Percentiles rank a stretch among this genome's conserved stretches.
Conservation (phyloP, 768 basidiomycete genomes). For the Pleurotus salmoneostramineus region DNA sequence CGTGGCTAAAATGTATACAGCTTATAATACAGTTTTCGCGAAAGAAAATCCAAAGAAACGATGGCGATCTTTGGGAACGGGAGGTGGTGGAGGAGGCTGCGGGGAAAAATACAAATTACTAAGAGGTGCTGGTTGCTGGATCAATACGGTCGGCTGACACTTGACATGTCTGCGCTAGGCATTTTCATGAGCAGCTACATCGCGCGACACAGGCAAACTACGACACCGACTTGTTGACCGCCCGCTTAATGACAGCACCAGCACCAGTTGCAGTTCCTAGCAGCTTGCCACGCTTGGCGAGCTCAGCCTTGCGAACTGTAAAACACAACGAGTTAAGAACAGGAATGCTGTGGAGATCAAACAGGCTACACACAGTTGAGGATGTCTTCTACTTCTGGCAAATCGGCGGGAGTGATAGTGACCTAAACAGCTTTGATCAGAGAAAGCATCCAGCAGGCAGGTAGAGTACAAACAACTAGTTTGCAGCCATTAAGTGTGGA, state of each 20-base stretch:
- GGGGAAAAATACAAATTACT: slow-evolving; percentile 6
- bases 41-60: slow-evolving; percentile 27
- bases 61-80: slow-evolving; percentile 19
- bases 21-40: slow-evolving; percentile 13
- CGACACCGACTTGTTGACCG: slow-evolving; percentile 1
- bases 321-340: background rate
- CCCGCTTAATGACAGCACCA: background rate
- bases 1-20: slow-evolving; percentile 2
- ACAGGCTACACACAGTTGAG: slow-evolving; percentile 9
- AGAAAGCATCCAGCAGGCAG: too few relatives aligned
- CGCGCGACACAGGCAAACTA: background rate
- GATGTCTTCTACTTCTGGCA: slow-evolving; percentile 35
- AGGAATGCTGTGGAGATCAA: background rate
- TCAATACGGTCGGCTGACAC: slow-evolving; percentile 17
- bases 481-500: slow-evolving; percentile 28
- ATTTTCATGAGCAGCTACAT: background rate
- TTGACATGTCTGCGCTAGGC: slow-evolving; percentile 11
- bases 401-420: slow-evolving; percentile 27
- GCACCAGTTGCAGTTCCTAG: background rate
- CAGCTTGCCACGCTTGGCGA: background rate
- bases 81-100: background rate
- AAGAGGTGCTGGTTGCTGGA: background rate
- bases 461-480: slow-evolving; percentile 34
- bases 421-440: slow-evolving; percentile 23
- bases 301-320: background rate